Evolutionary conservation across 1,284 basidiomycete genomes (phyloP), one percentile per base, ranked within the genome.

Genomic region (Tilletia walkeri): DNA sequence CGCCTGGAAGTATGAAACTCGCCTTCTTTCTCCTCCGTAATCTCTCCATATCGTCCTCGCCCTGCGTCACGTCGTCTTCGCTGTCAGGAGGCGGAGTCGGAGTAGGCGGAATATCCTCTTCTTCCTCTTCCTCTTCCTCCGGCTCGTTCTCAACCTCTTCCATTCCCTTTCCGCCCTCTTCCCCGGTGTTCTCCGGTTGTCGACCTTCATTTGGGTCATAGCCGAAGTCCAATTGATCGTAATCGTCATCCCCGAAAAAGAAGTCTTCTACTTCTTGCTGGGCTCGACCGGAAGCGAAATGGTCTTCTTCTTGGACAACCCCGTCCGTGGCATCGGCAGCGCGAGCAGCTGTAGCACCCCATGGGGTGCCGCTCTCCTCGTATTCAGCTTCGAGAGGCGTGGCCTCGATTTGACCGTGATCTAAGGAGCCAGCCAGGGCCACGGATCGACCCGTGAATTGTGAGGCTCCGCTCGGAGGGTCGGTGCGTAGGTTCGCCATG

Each of bases 1-100:
- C 16, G 6, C 50, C 7, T 10, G 24, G n/a, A 56, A n/a, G 4
- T 6, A 24, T 12, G 54, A 30, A 38, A 18, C 59, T 63, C 59
- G 39, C 59, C 59, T 63, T 63, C 59, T 63, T 63, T 20, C 59
- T 38, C 18, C 59, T 24, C 16, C 59, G 59, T 12, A 63, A 34
- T 16, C 59, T 10, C 36, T 63, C 59, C 12, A 63, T 38, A 4
- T 63, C 59, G 36, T 63, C 59, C 38, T 63, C 59, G 4, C 16
- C 16, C 16, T 18, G 59, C 59, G 36, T 20, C 7, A 16, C 59
- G 9, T 38, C 30, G 16, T 41, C n/a, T 20, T 34, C 59, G 14
- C 18, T 63, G 3, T 34, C 59, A 39, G 30, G 30, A 39, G 59
- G 59, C 7, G 59, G 59, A 3, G 59, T 63, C 36, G 59, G 59